Evolutionary conservation across 768 basidiomycete genomes (phyloP).

Genomic region (Russula lepida): DNA sequence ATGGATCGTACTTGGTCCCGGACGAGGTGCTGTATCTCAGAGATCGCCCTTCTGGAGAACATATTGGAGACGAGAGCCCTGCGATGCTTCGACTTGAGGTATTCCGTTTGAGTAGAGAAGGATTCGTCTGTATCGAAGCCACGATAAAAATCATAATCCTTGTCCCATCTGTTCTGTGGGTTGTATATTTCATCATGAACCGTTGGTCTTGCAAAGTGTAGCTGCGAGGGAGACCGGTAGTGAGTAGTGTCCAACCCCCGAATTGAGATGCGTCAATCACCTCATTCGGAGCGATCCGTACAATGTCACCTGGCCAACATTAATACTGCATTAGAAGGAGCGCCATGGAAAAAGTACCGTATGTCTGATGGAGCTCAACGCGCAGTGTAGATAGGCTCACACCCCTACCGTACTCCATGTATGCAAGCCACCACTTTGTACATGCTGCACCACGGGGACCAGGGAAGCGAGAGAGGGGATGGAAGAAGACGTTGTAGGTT

Average conservation of each 20-base stretch:
- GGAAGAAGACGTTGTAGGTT: conserved; percentile 7
- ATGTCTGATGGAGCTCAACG: neutral
- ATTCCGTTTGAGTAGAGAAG: conserved; percentile 31
- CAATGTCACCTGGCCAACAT: conserved; percentile 3
- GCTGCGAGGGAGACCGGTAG: neutral
- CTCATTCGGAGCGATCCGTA: conserved; percentile 15
- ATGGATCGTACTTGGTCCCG: conserved; percentile 26
- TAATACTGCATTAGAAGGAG: neutral
- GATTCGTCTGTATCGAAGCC: conserved; percentile 32
- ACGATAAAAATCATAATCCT: conserved; percentile 34
- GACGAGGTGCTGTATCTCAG: conserved; percentile 31
- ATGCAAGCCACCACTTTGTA: conserved; percentile 12
- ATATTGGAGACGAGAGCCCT: conserved; percentile 30
- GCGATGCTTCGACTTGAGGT: conserved; percentile 28
- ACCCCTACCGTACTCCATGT: conserved; percentile 1
- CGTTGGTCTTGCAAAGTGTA: conserved; percentile 5
- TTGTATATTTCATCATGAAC: conserved; percentile 13
- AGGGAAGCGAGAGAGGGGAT: conserved; percentile 10
- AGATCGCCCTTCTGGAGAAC: conserved; percentile 34
- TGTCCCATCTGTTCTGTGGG: conserved; percentile 28
- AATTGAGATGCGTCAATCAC: neutral
- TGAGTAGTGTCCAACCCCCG: neutral
- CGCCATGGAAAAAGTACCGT: neutral
- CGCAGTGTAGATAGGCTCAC: conserved; percentile 6
- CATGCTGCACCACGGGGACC: conserved; percentile 9